A percentile compares a stretch with the other conserved stretches of the same genome.
These are phyloP conservation scores for Pythium phragmiticola DNA, from an alignment of 352 stramenopile species.

Conservation along the genomic window DNA sequence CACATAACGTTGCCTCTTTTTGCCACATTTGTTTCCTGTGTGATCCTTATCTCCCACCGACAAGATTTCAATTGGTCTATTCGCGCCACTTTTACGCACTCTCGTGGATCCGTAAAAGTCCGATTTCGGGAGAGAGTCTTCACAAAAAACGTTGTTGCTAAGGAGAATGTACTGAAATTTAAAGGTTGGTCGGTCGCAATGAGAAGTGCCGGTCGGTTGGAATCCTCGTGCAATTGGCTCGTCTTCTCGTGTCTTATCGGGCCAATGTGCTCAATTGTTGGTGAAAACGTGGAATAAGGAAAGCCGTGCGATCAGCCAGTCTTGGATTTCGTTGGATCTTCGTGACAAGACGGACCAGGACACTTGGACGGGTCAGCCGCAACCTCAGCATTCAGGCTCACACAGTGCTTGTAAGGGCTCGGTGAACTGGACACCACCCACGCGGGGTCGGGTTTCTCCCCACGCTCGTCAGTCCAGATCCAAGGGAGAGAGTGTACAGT, in stretches of 20 bases:
- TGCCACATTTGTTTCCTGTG: no score
- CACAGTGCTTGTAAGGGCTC: background rate
- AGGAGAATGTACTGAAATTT: no score
- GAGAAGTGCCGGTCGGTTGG: constrained; percentile 1
- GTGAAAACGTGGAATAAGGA: constrained; percentile 4
- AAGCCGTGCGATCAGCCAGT: background rate
- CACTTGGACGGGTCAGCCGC: constrained; percentile 3
- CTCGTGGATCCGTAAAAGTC: background rate
- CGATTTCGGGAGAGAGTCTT: background rate
- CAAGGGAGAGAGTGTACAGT: constrained; percentile 12
- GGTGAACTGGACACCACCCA: constrained; percentile 11
- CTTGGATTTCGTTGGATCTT: background rate
- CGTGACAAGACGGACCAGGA: constrained; percentile 20
- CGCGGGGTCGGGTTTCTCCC: constrained; percentile 14
- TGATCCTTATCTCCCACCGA: background rate
- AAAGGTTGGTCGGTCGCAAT: background rate
- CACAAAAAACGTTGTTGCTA: no score
- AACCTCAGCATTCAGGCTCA: constrained; percentile 7
- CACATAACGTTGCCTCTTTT: no score
- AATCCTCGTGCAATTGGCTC: constrained; percentile 1
- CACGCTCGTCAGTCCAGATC: constrained; percentile 19
- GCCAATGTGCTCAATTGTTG: background rate
- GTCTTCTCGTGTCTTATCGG: constrained; percentile 13
- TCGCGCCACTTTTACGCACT: background rate
- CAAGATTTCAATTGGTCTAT: background rate